Base-by-base conservation (phyloP, 352 stramenopile species). In the Globisporangium ultimum region DNA sequence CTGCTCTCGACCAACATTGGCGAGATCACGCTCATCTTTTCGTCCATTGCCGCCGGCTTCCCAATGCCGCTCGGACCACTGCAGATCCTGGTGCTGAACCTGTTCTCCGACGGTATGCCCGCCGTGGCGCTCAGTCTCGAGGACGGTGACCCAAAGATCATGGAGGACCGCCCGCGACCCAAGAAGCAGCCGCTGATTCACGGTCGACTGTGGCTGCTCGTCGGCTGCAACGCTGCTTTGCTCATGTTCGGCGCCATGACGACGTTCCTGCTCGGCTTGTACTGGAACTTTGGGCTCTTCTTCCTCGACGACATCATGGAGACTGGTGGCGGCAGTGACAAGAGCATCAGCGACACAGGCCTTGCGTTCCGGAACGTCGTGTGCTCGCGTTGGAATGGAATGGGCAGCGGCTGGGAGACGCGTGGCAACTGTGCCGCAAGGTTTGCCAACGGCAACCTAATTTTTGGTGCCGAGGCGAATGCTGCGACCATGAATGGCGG, bases 61-160 rank as follows among this genome's bases (percentile, higher is more conserved):
- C 81, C 81, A 14, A 67, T 89, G 45, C 96, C 96, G 12, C 65
- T 99, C 11, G 98, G 97, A 61, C 90, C 96, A 22, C 87, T 99
- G 17, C 97, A 98, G 80, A 98, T 99, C 74, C 70, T 99, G 22
- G 98, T 98, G 72, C 83, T 99, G n/a, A 99, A 99, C 67, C 72
- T 99, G n/a, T 98, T 99, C 64, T 99, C 98, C 66, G 97, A 99
- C 38, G 84, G 84, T 10, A 90, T 90, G 78, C 84, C 84, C 32
- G 84, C 80, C 1, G 79, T 88, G 0, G 76, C 82, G 14, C 45
- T 91, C 32, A 91, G 82, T 58, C 76, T 91, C 47, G 82, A 91
- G 61, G 79, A 87, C 48, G 82, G 82, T 8, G 73, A 89, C 14
- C 78, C 78, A 13, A 32, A 66, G 1, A 89, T 89, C 56, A 91